A percentile compares a stretch with the other conserved stretches of the same genome.
Conservation (phyloP, 441 rosid genomes). For the Francoa sonchifolia region DNA sequence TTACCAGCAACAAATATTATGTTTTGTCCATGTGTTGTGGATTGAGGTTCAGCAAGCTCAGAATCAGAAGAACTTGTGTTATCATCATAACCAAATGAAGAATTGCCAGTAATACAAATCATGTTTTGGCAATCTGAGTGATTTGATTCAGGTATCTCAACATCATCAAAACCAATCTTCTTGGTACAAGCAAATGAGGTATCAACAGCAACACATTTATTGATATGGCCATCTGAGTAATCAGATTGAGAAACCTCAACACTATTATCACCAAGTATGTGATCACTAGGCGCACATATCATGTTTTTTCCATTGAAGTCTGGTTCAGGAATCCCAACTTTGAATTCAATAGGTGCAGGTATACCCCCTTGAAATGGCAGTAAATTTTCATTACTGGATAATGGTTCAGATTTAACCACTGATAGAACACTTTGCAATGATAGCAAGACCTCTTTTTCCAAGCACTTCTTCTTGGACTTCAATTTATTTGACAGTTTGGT, state of each 20-base stretch:
- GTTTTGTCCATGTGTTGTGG: not conserved
- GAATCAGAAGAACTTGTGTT: not conserved
- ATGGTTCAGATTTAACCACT: slow-evolving; percentile 13
- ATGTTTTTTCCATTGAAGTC: slow-evolving; percentile 21
- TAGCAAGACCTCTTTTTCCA: slow-evolving; percentile 12
- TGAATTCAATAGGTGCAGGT: slow-evolving; percentile 18
- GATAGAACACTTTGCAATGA: slow-evolving; percentile 15
- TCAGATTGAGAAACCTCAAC: no score
- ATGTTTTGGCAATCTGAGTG: not conserved
- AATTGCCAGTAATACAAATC: not conserved
- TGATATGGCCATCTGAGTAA: no score
- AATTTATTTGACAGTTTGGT: slow-evolving; percentile 29
- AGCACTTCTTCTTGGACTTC: slow-evolving; percentile 26
- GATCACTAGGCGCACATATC: slow-evolving; percentile 12
- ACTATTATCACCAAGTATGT: slow-evolving; percentile 7
- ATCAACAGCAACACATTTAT: no score
- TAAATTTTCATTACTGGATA: slow-evolving; percentile 6
- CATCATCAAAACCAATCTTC: not conserved
- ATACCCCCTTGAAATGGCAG: slow-evolving; percentile 12
- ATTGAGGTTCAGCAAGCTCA: not conserved
- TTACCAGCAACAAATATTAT: not conserved
- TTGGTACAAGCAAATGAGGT: no score
- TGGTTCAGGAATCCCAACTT: slow-evolving; percentile 30
- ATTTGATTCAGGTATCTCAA: not conserved
- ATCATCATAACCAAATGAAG: not conserved